Percentiles rank a stretch among this genome's conserved stretches.
These are phyloP conservation scores for Prunella vulgaris DNA, from an alignment of 257 asterid genomes.

Conservation along the genomic window DNA sequence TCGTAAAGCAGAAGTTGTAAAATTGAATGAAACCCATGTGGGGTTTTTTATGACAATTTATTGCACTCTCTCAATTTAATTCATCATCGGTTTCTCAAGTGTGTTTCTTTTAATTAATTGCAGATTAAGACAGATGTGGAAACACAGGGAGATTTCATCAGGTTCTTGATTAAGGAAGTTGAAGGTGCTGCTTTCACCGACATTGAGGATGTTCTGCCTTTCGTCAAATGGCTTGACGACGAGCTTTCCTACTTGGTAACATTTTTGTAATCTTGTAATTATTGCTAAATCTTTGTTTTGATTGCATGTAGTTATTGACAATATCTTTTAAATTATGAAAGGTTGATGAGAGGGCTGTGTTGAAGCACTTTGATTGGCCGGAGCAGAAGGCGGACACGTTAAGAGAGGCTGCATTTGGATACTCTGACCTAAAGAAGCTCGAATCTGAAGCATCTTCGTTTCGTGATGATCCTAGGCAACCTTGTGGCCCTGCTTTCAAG, in stretches of 20 bases:
- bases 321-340: slow-evolving; percentile 16
- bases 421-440: slow-evolving; percentile 86
- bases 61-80: slow-evolving; percentile 17
- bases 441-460: slow-evolving; percentile 71
- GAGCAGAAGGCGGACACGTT: slow-evolving; percentile 93
- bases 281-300: neutral
- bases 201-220: slow-evolving; percentile 89
- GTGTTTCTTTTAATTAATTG: slow-evolving; percentile 11
- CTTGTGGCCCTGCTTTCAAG: slow-evolving; percentile 75
- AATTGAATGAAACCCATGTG: slow-evolving; percentile 33
- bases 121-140: slow-evolving; percentile 97
- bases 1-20: slow-evolving; percentile 19
- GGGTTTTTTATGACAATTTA: slow-evolving; percentile 29
- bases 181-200: slow-evolving; percentile 77
- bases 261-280: neutral
- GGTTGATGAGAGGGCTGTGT: slow-evolving; percentile 99
- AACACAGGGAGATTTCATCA: slow-evolving; percentile 91
- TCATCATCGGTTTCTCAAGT: neutral
- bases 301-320: neutral
- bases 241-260: slow-evolving; percentile 88
- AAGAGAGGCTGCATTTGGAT: slow-evolving; percentile 98
- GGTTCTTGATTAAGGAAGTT: slow-evolving; percentile 85
- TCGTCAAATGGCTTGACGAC: slow-evolving; percentile 98
- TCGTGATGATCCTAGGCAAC: slow-evolving; percentile 73
- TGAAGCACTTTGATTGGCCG: slow-evolving; percentile 98